Conservation (phyloP, 768 basidiomycete genomes). For the Pleurotus cornucopiae region DNA sequence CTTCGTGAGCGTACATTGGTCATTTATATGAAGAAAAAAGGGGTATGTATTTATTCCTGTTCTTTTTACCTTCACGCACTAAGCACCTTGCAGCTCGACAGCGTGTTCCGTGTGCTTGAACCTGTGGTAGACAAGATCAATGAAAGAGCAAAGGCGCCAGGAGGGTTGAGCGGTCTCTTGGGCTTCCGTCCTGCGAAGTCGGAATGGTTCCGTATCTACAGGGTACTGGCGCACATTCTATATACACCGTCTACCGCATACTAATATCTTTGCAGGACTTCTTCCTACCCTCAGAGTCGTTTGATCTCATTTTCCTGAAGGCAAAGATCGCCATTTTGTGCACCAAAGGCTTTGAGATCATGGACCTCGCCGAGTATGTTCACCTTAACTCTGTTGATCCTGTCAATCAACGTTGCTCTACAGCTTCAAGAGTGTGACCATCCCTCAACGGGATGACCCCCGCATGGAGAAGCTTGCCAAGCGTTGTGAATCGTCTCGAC, state of each 20-base stretch:
- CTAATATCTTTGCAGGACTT: slow-evolving; percentile 54
- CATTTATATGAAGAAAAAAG: slow-evolving; percentile 95
- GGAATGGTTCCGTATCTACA: slow-evolving; percentile 94
- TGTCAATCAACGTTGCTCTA: background rate
- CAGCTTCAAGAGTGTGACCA: slow-evolving; percentile 85
- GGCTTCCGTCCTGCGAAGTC: slow-evolving; percentile 77
- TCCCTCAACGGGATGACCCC: slow-evolving; percentile 74
- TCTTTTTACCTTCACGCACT: background rate
- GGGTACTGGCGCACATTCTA: slow-evolving; percentile 22
- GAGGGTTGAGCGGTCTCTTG: slow-evolving; percentile 67
- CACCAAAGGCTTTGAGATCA: slow-evolving; percentile 94
- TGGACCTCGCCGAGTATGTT: slow-evolving; percentile 88
- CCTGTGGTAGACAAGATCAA: slow-evolving; percentile 90
- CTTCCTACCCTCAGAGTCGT: slow-evolving; percentile 89
- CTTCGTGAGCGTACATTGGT: slow-evolving; percentile 86
- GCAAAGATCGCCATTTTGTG: slow-evolving; percentile 92
- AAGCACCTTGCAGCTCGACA: slow-evolving; percentile 56
- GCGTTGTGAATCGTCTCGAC: slow-evolving; percentile 81
- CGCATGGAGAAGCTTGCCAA: slow-evolving; percentile 69
- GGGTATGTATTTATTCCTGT: slow-evolving; percentile 32
- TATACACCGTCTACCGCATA: background rate
- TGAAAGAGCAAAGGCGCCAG: slow-evolving; percentile 67
- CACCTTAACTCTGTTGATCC: background rate
- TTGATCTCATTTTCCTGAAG: slow-evolving; percentile 88
- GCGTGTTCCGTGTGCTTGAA: slow-evolving; percentile 95